Evolutionary conservation across 1,284 basidiomycete genomes (phyloP).

Genomic region (Testicularia cyperi): DNA sequence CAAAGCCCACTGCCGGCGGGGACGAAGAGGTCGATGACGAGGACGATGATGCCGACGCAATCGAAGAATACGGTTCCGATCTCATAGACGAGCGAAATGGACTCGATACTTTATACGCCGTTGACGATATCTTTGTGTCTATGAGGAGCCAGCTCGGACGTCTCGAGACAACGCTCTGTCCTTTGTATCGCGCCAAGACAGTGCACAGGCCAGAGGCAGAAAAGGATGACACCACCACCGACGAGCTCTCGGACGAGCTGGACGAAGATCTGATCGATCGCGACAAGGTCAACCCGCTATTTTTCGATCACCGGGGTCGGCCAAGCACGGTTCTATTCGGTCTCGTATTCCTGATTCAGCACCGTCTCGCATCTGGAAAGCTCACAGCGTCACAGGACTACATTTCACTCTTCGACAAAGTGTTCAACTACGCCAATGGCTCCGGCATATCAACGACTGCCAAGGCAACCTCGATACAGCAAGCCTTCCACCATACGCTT

Average conservation of each 20-base stretch:
- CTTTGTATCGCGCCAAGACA: background rate
- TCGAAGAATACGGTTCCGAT: background rate
- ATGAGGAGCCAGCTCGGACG: background rate
- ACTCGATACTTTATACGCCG: background rate
- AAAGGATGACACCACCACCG: too few relatives aligned
- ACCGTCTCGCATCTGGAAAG: too few relatives aligned
- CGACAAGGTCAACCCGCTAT: conserved; percentile 20
- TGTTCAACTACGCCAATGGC: background rate
- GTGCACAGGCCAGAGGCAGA: too few relatives aligned
- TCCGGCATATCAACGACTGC: too few relatives aligned
- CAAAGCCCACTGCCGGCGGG: too few relatives aligned
- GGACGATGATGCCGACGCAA: background rate
- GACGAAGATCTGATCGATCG: conserved; percentile 19
- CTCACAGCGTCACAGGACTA: background rate
- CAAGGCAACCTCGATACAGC: too few relatives aligned
- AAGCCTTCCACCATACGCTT: too few relatives aligned
- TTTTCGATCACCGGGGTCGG: conserved; percentile 9
- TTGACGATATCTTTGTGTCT: background rate
- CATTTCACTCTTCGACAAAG: background rate
- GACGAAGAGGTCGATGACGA: background rate
- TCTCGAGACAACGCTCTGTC: background rate
- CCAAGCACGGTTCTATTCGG: conserved; percentile 11
- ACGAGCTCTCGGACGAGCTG: background rate
- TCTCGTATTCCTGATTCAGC: conserved; percentile 7
- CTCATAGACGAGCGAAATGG: background rate